These are phyloP conservation scores for Escovopsis sp. DNA, from an alignment of 2,329 filamentous ascomycete genomes.

Conservation along the genomic window DNA sequence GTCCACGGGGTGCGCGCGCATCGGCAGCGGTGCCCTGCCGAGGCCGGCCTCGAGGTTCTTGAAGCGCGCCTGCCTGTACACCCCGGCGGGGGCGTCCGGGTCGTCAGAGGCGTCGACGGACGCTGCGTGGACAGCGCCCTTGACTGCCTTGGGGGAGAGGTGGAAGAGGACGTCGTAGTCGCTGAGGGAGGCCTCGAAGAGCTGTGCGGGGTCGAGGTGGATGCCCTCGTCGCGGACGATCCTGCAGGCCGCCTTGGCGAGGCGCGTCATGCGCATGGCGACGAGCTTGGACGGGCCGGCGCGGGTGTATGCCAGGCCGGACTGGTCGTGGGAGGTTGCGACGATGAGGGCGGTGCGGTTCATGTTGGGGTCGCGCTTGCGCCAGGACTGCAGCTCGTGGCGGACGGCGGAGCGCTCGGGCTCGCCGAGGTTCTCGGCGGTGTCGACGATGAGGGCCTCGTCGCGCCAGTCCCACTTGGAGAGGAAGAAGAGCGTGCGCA, in stretches of 20 bases:
- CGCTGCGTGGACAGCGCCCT: conserved; percentile 19
- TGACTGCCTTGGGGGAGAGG: conserved; percentile 42
- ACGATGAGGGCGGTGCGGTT: conserved; percentile 71
- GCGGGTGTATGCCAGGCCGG: conserved; percentile 68
- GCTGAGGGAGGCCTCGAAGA: conserved; percentile 58
- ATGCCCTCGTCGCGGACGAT: conserved; percentile 39
- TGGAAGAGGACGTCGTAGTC: conserved; percentile 84
- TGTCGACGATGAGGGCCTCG: conserved; percentile 67
- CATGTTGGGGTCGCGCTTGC: conserved; percentile 77
- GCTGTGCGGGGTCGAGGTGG: conserved; percentile 30
- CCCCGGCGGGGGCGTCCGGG: conserved; percentile 18
- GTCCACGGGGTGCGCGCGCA: conserved; percentile 45
- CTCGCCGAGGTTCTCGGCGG: conserved; percentile 44
- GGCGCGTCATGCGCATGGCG: conserved; percentile 65
- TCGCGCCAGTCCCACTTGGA: conserved; percentile 85
- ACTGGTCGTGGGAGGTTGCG: conserved; percentile 62
- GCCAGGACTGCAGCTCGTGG: conserved; percentile 67
- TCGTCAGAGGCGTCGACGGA: too few relatives aligned
- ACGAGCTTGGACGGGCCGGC: conserved; percentile 63
- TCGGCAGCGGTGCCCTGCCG: conserved; percentile 26
- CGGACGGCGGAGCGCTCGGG: conserved; percentile 48
- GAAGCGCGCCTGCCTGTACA: conserved; percentile 40
- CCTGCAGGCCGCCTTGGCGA: conserved; percentile 63
- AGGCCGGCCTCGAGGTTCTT: conserved; percentile 63
- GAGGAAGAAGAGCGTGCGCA: conserved; percentile 66